A percentile compares a stretch with the other conserved stretches of the same genome.
phyloP scores from a whole-genome alignment of 192 early-diverging fungal species.

The Linderina pennispora region DNA sequence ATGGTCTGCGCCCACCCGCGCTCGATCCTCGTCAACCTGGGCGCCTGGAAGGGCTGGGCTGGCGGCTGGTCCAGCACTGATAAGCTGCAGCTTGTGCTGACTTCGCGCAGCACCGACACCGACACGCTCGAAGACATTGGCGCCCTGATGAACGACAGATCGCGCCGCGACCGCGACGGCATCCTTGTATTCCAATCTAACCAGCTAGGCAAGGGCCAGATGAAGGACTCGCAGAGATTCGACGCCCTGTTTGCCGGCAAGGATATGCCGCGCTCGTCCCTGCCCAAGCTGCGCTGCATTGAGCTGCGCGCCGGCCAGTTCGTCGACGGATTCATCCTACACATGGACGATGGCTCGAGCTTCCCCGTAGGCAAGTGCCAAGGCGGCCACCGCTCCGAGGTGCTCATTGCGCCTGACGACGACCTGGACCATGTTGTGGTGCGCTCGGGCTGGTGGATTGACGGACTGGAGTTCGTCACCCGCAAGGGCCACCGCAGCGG shows the following conservation, averaged over 20 bases:
- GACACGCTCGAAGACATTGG: constrained; percentile 14
- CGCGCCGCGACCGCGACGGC: constrained; percentile 11
- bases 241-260: constrained; percentile 26
- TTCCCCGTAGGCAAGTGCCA: constrained; percentile 36
- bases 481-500: constrained; percentile 42
- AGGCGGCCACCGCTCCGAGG: constrained; percentile 26
- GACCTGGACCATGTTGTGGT: constrained; percentile 45
- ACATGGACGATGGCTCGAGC: constrained; percentile 40
- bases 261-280: constrained; percentile 3
- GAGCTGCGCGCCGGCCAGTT: constrained; percentile 44
- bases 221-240: constrained; percentile 24
- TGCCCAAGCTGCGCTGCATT: constrained; percentile 17
- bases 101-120: constrained; percentile 21
- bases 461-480: constrained; percentile 54
- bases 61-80: constrained; percentile 25
- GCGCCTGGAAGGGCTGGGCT: constrained; percentile 10
- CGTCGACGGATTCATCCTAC: constrained; percentile 49
- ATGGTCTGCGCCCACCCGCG: constrained; percentile 17
- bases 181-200: constrained; percentile 15
- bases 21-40: constrained; percentile 7
- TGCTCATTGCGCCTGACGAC: constrained; percentile 44
- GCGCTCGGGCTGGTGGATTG: constrained; percentile 54
- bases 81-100: constrained; percentile 28
- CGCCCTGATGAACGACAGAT: background rate
- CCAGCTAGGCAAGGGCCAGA: constrained; percentile 36